phyloP scores from a whole-genome alignment of 2,329 filamentous ascomycete genomes.

The Biscogniauxia marginata region DNA sequence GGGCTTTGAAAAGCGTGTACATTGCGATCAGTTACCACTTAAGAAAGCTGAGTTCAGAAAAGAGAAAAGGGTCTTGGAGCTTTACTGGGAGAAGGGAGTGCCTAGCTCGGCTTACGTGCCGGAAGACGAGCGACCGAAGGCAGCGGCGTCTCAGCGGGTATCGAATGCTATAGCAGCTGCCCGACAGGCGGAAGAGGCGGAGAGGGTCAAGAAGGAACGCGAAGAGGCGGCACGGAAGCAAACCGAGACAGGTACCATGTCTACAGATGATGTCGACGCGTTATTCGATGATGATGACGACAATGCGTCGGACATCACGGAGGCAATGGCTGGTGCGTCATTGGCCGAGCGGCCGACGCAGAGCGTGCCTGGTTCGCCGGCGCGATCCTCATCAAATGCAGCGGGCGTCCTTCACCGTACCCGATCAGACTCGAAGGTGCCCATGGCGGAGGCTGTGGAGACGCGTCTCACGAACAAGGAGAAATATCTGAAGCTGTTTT shows the following conservation, averaged over 20 bases:
- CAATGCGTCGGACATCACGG: slow-evolving; percentile 83
- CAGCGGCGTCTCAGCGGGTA: slow-evolving; percentile 69
- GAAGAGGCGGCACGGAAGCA: slow-evolving; percentile 91
- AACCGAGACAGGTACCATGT: slow-evolving; percentile 92
- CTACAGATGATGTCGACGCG: slow-evolving; percentile 90
- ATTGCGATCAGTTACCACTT: slow-evolving; percentile 94
- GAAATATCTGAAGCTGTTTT: slow-evolving; percentile 90
- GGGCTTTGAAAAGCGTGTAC: slow-evolving; percentile 98
- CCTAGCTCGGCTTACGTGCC: slow-evolving; percentile 94
- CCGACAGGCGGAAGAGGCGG: slow-evolving; percentile 77
- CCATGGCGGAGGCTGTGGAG: slow-evolving; percentile 71
- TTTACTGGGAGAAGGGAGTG: slow-evolving; percentile 99
- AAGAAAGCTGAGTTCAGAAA: slow-evolving; percentile 99
- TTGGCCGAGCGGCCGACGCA: slow-evolving; percentile 87
- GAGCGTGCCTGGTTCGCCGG: slow-evolving; percentile 90
- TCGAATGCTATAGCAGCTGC: slow-evolving; percentile 74
- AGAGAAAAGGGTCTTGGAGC: slow-evolving; percentile 87
- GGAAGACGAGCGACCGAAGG: slow-evolving; percentile 93
- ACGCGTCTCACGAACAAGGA: slow-evolving; percentile 87
- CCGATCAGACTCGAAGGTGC: slow-evolving; percentile 90
- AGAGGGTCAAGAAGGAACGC: slow-evolving; percentile 77
- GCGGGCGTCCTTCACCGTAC: slow-evolving; percentile 76
- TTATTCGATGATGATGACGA: slow-evolving; percentile 93
- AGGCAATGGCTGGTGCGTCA: slow-evolving; percentile 87
- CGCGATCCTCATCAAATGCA: slow-evolving; percentile 67